Evolutionary conservation across 345 rosid species (phyloP), one percentile per base, ranked within the genome.

Genomic region (Clarkia xantiana): DNA sequence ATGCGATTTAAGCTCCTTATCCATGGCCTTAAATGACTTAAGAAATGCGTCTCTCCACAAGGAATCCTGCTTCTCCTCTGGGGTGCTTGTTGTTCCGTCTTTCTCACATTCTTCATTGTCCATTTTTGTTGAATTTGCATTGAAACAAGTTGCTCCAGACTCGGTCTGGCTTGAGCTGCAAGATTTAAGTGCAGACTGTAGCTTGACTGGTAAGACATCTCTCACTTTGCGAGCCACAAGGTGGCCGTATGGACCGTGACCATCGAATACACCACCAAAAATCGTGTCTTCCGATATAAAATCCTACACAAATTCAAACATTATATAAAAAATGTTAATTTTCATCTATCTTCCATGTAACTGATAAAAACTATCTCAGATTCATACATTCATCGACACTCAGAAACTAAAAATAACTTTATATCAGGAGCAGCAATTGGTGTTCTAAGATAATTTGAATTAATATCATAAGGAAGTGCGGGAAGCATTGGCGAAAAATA

Each of bases 241-340:
- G 75, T 91, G 98, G 43, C 98, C 98, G 51, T 84, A 80, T 34
- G 98, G 98, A 51, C 98, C 98, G 61, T 91, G 98, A 60, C 98
- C 98, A 72, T 91, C 98, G 62, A 91, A 91, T 23, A 91, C 79
- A 29, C 98, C 98, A 45, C 95, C 86, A 51, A 91, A 87, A 3
- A 79, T 91, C 65, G 73, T 76, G 63, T 87, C 96, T 61, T 84
- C 84, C 14, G 77, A 62, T 73, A 79, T 57, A 76, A 83, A 90
- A 68, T 90, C 97, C 97, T 90, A 59, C 47, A 74, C 15, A 60
- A 19, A 47, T 46, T 46, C 14, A 61, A 60, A 39, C 53, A 54
- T 5, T 34, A 52, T 56, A 40, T 49, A 38, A 40, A 54, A 56
- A 62, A 62, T 17, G 14, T 17, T 46, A 46, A 45, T 1, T 14